Evolutionary conservation across 2,329 filamentous ascomycete genomes (phyloP), one percentile per base, ranked within the genome.

Genomic region (Myrmaecium sp.): DNA sequence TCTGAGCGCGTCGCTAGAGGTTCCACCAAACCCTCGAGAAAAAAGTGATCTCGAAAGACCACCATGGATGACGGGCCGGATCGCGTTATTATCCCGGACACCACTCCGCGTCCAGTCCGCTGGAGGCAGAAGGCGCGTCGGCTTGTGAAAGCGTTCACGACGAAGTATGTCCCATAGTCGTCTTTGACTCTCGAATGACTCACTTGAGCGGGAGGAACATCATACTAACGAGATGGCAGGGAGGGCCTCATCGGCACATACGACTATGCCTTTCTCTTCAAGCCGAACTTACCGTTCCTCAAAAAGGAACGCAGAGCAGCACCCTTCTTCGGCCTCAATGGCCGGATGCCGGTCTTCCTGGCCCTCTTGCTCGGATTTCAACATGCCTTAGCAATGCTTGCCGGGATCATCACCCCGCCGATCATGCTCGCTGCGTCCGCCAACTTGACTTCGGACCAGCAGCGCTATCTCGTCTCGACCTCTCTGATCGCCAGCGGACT

Each of bases 221-320:
- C n/a, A 12, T 17, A 19, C 35, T 42, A 26, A 42, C 31, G 29
- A 13, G 5, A 1, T 10, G 9, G n/a, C 23, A 72, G 60, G 33
- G 65, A 83, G 2, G 84, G 84, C 8, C 63, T 93, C 14, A 52
- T 94, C 30, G 84, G 84, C 35, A 64, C 72, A 40, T 94, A 94
- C 52, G 78, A 94, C 62, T 94, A 94, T 64, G 78, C 51, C 18
- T 89, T 83, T 43, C 71, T 94, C 21, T 92, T 94, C 61, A 70
- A 59, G 13, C 79, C 66, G 2, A 83, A 79, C 38, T 53, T 93
- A 13, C 84, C 84, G 0, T 93, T 93, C 51, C 72, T 89, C 62
- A 72, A 66, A 44, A 69, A 66, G 47, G 41, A 48, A 6, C 57
- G 56, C 10, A 54, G 58, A 35, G 57, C 63, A n/a, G 69, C 75